Conservation (phyloP, 2,329 filamentous ascomycete genomes). For the Paecilomyces sp. region DNA sequence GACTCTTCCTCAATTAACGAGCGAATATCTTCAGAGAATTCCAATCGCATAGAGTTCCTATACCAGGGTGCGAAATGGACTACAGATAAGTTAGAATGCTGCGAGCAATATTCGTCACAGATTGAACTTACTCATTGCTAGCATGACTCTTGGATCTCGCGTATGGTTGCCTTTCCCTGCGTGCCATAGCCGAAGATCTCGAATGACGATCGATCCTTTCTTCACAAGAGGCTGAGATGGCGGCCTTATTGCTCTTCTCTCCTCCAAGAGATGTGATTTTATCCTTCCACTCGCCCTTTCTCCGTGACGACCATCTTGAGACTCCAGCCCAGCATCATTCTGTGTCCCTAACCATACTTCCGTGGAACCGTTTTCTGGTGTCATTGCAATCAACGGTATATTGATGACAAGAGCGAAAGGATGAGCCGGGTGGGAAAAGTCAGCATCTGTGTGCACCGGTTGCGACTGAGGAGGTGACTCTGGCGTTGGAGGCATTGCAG, state of each 20-base stretch:
- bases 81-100: conserved; percentile 7
- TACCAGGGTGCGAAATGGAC: conserved; percentile 54
- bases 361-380: conserved; percentile 47
- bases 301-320: conserved; percentile 45
- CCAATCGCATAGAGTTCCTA: conserved; percentile 51
- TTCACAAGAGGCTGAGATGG: conserved; percentile 46
- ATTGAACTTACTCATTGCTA: conserved; percentile 41
- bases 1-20: conserved; percentile 36
- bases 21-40: conserved; percentile 46
- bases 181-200: conserved; percentile 58
- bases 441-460: conserved; percentile 54
- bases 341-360: conserved; percentile 55
- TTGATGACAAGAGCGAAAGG: conserved; percentile 52
- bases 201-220: conserved; percentile 51
- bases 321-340: conserved; percentile 18
- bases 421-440: conserved; percentile 49
- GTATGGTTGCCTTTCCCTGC: conserved; percentile 55
- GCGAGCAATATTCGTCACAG: neutral
- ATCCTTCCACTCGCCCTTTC: conserved; percentile 49
- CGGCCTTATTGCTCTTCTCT: conserved; percentile 29
- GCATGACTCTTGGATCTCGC: conserved; percentile 47
- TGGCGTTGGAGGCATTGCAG: conserved; percentile 46
- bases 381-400: conserved; percentile 44
- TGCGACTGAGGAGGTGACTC: conserved; percentile 28
- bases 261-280: conserved; percentile 25